Conservation (phyloP, 2,329 filamentous ascomycete genomes). For the Lasiodiplodia theobromae region DNA sequence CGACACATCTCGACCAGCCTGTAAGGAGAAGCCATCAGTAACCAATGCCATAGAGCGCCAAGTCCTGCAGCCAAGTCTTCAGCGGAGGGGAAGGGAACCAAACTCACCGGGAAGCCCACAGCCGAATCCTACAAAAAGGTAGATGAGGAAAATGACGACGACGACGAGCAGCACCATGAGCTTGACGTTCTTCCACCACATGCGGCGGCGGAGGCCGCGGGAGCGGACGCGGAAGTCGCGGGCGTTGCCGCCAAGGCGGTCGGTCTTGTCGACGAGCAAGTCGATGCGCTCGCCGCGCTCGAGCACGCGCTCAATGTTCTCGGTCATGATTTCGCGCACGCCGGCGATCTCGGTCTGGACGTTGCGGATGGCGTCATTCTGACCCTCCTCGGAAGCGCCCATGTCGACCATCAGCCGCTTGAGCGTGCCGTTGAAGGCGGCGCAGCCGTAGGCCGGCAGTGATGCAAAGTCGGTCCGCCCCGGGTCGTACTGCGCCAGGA, state of each 20-base stretch:
- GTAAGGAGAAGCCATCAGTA: not conserved
- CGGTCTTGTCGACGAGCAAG: slow-evolving; percentile 94
- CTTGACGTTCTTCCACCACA: slow-evolving; percentile 99
- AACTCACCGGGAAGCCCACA: slow-evolving; percentile 69
- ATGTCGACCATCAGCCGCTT: slow-evolving; percentile 82
- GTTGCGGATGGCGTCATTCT: slow-evolving; percentile 81
- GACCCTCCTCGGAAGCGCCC: slow-evolving; percentile 76
- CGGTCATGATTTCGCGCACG: slow-evolving; percentile 90
- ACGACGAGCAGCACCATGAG: slow-evolving; percentile 81
- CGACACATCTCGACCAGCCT: slow-evolving; percentile 49
- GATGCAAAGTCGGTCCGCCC: slow-evolving; percentile 74
- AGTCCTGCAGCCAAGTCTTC: too few relatives aligned
- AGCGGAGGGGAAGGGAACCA: not conserved
- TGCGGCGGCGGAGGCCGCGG: slow-evolving; percentile 83
- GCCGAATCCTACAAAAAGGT: slow-evolving; percentile 74
- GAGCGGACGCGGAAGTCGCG: slow-evolving; percentile 89
- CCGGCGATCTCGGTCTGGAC: slow-evolving; percentile 92
- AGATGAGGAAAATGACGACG: slow-evolving; percentile 75
- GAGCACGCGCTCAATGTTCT: slow-evolving; percentile 89
- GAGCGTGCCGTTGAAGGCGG: slow-evolving; percentile 81
- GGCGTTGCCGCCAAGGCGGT: slow-evolving; percentile 85
- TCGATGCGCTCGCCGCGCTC: slow-evolving; percentile 92
- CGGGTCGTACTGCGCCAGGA: slow-evolving; percentile 74
- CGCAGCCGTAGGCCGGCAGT: slow-evolving; percentile 89
- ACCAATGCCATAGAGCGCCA: not conserved